These are phyloP conservation scores for Oryza longistaminata DNA, from an alignment of 176 grass and related monocot genomes.

Conservation along the genomic window DNA sequence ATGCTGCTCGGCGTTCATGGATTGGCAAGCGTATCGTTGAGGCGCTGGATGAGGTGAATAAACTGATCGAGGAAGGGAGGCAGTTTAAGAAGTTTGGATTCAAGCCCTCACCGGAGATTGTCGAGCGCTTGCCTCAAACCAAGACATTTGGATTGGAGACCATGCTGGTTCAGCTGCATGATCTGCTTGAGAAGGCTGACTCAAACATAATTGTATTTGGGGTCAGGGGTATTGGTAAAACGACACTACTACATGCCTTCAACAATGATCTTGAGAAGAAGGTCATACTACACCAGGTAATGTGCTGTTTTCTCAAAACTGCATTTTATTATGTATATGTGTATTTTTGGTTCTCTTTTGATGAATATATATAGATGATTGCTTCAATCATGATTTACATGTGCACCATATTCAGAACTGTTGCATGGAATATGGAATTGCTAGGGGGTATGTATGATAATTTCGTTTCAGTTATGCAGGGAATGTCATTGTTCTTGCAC, in stretches of 20 bases:
- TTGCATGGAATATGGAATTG: background rate
- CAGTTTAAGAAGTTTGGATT: slow-evolving; percentile 35
- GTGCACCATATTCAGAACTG: background rate
- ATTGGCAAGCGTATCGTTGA: slow-evolving; percentile 39
- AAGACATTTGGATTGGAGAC: slow-evolving; percentile 54
- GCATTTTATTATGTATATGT: background rate
- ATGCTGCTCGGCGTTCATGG: slow-evolving; percentile 27
- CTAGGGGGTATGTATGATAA: background rate
- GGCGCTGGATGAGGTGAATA: slow-evolving; percentile 37
- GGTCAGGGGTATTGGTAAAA: slow-evolving; percentile 78
- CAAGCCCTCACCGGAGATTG: slow-evolving; percentile 21
- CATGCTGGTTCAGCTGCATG: slow-evolving; percentile 30
- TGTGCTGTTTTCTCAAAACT: background rate
- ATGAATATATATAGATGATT: background rate
- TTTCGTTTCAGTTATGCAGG: background rate
- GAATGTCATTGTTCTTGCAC: background rate
- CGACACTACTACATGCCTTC: slow-evolving; percentile 61
- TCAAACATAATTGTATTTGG: slow-evolving; percentile 58
- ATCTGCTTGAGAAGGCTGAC: slow-evolving; percentile 40
- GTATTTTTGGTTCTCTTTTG: background rate
- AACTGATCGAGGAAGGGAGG: slow-evolving; percentile 32
- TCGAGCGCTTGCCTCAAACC: slow-evolving; percentile 12
- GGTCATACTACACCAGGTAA: slow-evolving; percentile 47
- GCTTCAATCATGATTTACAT: background rate
- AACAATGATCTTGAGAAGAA: slow-evolving; percentile 57